phyloP scores from a whole-genome alignment of 495 filamentous ascomycete species.

The Parathielavia appendiculata region DNA sequence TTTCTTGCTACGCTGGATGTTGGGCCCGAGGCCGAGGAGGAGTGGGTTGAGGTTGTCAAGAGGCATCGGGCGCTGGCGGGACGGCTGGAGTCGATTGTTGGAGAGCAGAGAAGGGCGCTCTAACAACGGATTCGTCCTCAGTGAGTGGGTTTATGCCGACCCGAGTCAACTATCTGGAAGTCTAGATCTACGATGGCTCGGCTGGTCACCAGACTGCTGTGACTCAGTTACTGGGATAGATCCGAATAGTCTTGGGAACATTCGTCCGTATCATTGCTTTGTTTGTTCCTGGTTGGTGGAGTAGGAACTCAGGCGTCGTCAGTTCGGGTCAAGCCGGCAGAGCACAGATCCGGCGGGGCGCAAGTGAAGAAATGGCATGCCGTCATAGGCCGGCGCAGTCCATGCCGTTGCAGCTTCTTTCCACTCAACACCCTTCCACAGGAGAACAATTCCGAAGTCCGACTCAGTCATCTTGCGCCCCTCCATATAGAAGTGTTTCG shows the following conservation, averaged over 20 bases:
- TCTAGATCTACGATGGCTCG: too few relatives aligned
- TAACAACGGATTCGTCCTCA: conserved; percentile 6
- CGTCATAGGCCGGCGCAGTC: conserved; percentile 16
- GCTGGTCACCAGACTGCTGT: neutral
- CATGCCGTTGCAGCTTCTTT: conserved; percentile 10
- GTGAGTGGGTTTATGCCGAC: neutral
- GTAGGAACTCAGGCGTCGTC: conserved; percentile 1
- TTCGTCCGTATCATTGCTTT: neutral
- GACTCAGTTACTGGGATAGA: neutral
- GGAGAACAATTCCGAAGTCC: neutral
- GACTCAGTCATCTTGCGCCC: conserved; percentile 4
- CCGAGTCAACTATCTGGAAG: neutral
- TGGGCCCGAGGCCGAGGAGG: conserved; percentile 53
- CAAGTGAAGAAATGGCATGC: conserved; percentile 14
- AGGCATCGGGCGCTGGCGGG: conserved; percentile 85
- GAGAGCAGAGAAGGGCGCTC: conserved; percentile 36
- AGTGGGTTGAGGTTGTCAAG: conserved; percentile 90
- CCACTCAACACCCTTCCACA: neutral
- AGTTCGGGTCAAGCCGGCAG: conserved; percentile 19
- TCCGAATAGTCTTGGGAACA: neutral
- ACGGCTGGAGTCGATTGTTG: conserved; percentile 76
- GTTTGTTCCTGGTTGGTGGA: neutral
- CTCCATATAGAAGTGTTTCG: conserved; percentile 2
- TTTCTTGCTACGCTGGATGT: conserved; percentile 64
- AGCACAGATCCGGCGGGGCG: conserved; percentile 9